Conservation (phyloP, 257 asterid genomes). For the Salvia miltiorrhiza region DNA sequence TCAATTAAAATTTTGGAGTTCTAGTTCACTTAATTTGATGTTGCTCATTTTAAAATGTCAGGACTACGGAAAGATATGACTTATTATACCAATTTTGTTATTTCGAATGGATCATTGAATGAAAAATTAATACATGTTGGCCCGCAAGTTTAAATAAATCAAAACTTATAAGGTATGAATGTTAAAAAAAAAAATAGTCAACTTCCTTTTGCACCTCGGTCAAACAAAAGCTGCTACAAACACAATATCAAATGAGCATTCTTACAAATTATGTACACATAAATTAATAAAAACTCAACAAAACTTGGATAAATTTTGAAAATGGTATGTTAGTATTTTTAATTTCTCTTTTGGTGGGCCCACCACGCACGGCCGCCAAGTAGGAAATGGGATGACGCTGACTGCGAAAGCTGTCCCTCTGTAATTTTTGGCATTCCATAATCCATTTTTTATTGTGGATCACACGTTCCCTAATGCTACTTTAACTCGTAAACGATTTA, state of each 20-base stretch:
- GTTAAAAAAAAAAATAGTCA: not conserved
- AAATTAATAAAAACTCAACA: not conserved
- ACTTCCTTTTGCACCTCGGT: not conserved
- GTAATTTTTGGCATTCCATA: not conserved
- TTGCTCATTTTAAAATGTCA: too few relatives aligned
- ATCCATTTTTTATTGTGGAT: not conserved
- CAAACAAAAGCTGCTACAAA: not conserved
- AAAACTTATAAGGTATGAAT: not conserved
- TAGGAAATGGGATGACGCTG: not conserved
- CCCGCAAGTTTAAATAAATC: not conserved
- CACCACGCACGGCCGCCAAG: constrained; percentile 19
- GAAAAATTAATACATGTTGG: not conserved
- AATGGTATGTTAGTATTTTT: too few relatives aligned
- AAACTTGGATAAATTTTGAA: not conserved
- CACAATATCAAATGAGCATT: not conserved
- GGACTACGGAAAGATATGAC: too few relatives aligned
- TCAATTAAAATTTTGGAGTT: too few relatives aligned
- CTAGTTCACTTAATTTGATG: too few relatives aligned
- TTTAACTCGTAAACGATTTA: not conserved
- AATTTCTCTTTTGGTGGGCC: not conserved
- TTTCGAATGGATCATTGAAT: not conserved
- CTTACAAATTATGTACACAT: not conserved
- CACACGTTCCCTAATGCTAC: not conserved
- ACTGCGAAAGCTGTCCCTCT: not conserved
- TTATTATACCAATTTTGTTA: not conserved